Percentiles rank a stretch among this genome's conserved stretches.
These are phyloP conservation scores for Globisporangium spiculum DNA, from an alignment of 352 stramenopile genomes.

Conservation along the genomic window DNA sequence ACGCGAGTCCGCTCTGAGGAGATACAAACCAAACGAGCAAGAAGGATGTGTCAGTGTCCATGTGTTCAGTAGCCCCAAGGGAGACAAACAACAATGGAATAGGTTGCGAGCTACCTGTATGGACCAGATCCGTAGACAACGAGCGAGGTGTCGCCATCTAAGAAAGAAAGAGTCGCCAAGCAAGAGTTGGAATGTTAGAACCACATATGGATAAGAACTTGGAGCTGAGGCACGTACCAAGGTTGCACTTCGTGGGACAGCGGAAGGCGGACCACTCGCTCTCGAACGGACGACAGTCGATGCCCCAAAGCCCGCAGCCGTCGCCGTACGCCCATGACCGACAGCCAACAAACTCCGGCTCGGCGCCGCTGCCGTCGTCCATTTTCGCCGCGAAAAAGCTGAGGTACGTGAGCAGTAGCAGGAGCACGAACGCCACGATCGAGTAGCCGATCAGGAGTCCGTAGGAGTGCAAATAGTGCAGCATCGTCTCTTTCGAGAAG, in stretches of 20 bases:
- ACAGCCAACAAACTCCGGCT: slow-evolving; percentile 63
- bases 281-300: slow-evolving; percentile 62
- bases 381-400: slow-evolving; percentile 76
- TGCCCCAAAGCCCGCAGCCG: slow-evolving; percentile 57
- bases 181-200: not conserved
- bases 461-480: slow-evolving; percentile 25
- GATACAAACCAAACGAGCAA: not conserved
- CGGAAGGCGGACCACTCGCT: slow-evolving; percentile 60
- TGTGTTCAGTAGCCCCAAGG: not conserved
- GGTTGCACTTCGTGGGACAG: slow-evolving; percentile 61
- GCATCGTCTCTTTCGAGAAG: slow-evolving; percentile 8
- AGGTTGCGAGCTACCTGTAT: slow-evolving; percentile 41
- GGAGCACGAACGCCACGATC: slow-evolving; percentile 28
- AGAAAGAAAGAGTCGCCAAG: not conserved
- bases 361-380: slow-evolving; percentile 17
- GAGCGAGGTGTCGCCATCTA: slow-evolving; percentile 64
- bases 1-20: slow-evolving; percentile 59
- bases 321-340: slow-evolving; percentile 62
- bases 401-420: slow-evolving; percentile 66
- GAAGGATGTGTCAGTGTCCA: not conserved
- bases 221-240: slow-evolving; percentile 28
- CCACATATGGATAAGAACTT: not conserved
- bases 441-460: slow-evolving; percentile 48
- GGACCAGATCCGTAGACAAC: slow-evolving; percentile 62
- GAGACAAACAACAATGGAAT: not conserved